Percentiles rank a stretch among this genome's conserved stretches.
Evolutionary conservation across 768 basidiomycete species (phyloP).

Genomic region (Goffeauzyma gilvescens): DNA sequence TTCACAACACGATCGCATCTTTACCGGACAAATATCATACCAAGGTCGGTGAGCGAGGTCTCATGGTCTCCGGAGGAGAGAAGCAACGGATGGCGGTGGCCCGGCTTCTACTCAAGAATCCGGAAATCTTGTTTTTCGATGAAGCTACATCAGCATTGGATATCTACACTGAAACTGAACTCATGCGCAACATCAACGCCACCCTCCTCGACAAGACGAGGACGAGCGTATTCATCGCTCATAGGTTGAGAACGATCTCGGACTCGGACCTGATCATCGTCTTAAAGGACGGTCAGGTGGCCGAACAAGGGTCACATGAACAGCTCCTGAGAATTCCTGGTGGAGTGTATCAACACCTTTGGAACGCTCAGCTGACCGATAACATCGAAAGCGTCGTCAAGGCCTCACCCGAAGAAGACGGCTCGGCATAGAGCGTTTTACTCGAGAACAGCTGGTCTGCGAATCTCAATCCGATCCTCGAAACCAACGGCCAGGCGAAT

Average conservation of each 20-base stretch:
- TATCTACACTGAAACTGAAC: slow-evolving; percentile 77
- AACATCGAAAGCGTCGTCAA: no score
- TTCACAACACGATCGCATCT: slow-evolving; percentile 56
- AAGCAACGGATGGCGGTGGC: slow-evolving; percentile 94
- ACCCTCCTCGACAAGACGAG: slow-evolving; percentile 56
- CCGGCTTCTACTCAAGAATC: slow-evolving; percentile 76
- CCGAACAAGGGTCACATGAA: slow-evolving; percentile 84
- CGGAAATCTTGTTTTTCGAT: slow-evolving; percentile 90
- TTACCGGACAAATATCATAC: slow-evolving; percentile 76
- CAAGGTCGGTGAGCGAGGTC: slow-evolving; percentile 81
- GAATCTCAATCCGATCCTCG: no score
- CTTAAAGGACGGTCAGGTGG: slow-evolving; percentile 69
- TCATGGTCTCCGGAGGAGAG: slow-evolving; percentile 98
- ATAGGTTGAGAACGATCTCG: slow-evolving; percentile 70
- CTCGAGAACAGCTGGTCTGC: no score
- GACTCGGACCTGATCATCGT: slow-evolving; percentile 86
- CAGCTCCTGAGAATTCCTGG: slow-evolving; percentile 50
- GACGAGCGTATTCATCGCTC: slow-evolving; percentile 94
- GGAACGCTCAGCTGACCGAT: slow-evolving; percentile 28
- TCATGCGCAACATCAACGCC: slow-evolving; percentile 82
- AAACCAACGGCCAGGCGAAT: no score
- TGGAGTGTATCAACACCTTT: slow-evolving; percentile 32
- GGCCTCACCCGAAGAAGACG: no score
- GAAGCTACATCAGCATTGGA: slow-evolving; percentile 95
- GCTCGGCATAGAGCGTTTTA: no score